These are phyloP conservation scores for Crithidia thermophila DNA, from an alignment of 208 protist genomes.

Conservation along the genomic window DNA sequence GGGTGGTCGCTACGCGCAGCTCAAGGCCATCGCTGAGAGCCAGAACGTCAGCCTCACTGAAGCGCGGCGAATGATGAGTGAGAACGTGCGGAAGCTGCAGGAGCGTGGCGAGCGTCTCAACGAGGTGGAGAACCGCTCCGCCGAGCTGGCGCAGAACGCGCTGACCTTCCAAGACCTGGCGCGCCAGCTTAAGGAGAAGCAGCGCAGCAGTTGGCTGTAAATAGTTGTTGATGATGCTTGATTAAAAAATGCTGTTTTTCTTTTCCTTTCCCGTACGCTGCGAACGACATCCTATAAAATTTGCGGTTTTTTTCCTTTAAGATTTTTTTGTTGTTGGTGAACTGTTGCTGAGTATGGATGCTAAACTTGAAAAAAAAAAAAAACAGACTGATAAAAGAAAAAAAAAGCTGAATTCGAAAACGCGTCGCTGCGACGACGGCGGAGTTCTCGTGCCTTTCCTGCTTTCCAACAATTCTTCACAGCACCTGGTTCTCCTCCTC, in stretches of 20 bases:
- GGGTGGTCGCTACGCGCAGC: slow-evolving; percentile 67
- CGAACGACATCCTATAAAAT: background rate
- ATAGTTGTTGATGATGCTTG: slow-evolving; percentile 19
- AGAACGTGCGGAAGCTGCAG: slow-evolving; percentile 70
- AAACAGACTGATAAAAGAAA: background rate
- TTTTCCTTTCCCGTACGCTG: background rate
- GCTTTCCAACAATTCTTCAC: no score
- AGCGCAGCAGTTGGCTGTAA: slow-evolving; percentile 77
- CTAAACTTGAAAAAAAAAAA: background rate
- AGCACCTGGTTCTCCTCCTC: no score
- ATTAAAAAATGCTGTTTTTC: background rate
- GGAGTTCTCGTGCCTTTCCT: no score
- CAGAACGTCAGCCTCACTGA: slow-evolving; percentile 83
- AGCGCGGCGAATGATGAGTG: slow-evolving; percentile 83
- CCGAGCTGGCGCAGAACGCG: slow-evolving; percentile 68
- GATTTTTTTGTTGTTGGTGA: background rate
- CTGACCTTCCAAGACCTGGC: slow-evolving; percentile 76
- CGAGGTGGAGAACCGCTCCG: slow-evolving; percentile 64
- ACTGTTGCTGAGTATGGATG: background rate
- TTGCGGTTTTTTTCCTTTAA: background rate
- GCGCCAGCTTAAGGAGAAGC: slow-evolving; percentile 76
- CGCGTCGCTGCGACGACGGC: no score
- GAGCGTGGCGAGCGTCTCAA: slow-evolving; percentile 71
- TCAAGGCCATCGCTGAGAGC: slow-evolving; percentile 77
- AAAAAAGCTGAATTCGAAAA: no score